Conservation (phyloP, 2,329 filamentous ascomycete species). For the Monilinia polystroma region DNA sequence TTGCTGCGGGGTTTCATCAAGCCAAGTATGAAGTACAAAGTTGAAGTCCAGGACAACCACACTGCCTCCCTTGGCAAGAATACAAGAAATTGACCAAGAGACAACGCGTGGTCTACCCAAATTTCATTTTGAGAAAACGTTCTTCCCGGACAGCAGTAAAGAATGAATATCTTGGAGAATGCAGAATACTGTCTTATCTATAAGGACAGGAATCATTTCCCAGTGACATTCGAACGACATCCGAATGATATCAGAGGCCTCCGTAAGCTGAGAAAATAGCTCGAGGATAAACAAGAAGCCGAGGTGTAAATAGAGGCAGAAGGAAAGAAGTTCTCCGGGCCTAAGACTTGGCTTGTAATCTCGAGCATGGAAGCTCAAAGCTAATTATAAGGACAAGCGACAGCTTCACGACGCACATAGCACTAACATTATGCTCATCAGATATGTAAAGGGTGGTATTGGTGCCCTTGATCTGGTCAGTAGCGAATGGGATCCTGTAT, state of each 20-base stretch:
- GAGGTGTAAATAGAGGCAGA: not conserved
- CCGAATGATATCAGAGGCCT: not conserved
- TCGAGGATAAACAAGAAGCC: not conserved
- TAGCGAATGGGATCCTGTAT: constrained; percentile 8
- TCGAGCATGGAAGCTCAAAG: not conserved
- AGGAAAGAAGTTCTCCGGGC: not conserved
- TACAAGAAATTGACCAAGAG: not conserved
- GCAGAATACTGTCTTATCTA: not conserved
- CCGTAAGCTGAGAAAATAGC: not conserved
- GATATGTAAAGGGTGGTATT: not conserved
- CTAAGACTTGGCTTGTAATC: not conserved
- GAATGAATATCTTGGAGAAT: not conserved
- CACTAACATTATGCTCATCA: not conserved
- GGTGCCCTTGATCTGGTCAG: not conserved
- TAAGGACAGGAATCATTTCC: not conserved
- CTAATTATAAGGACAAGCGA: not conserved
- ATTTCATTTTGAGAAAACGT: not conserved
- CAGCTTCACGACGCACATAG: not conserved
- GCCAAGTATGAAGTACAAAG: not conserved
- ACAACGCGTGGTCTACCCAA: not conserved
- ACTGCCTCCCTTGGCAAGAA: not conserved
- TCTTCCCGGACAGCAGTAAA: not conserved
- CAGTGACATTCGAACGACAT: not conserved
- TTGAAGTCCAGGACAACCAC: not conserved
- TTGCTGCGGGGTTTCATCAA: not conserved